These are phyloP conservation scores for Triangularia verruculosa DNA, from an alignment of 2,329 filamentous ascomycete genomes.

Conservation along the genomic window DNA sequence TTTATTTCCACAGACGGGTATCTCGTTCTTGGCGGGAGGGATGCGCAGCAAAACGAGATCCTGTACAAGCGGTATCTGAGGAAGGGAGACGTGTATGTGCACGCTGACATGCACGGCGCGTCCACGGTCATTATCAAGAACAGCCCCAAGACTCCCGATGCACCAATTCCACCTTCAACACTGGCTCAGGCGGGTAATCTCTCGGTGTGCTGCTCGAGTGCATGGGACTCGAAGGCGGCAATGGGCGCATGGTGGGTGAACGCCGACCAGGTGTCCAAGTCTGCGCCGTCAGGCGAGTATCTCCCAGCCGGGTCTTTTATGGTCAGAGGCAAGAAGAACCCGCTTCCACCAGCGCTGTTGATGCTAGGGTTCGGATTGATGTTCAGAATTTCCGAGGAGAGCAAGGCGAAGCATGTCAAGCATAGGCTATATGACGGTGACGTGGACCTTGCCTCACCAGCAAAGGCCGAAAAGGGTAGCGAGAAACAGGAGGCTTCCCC, in stretches of 20 bases:
- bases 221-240: slow-evolving; percentile 94
- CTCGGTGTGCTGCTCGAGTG: slow-evolving; percentile 69
- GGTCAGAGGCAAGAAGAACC: slow-evolving; percentile 85
- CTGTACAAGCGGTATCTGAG: slow-evolving; percentile 84
- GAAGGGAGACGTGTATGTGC: slow-evolving; percentile 88
- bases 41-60: slow-evolving; percentile 85
- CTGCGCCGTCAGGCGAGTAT: slow-evolving; percentile 74
- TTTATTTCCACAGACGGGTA: slow-evolving; percentile 97
- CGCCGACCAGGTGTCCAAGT: slow-evolving; percentile 87
- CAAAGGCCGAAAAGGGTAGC: slow-evolving; percentile 13
- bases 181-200: slow-evolving; percentile 85
- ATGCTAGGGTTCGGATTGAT: slow-evolving; percentile 83
- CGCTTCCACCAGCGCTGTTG: slow-evolving; percentile 80
- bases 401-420: slow-evolving; percentile 75
- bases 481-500: slow-evolving; percentile 28
- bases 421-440: slow-evolving; percentile 51
- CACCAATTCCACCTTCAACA: slow-evolving; percentile 87
- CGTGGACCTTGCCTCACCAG: slow-evolving; percentile 14
- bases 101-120: slow-evolving; percentile 84
- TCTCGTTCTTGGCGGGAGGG: slow-evolving; percentile 83
- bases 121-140: slow-evolving; percentile 90
- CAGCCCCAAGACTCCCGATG: slow-evolving; percentile 69
- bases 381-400: slow-evolving; percentile 87
- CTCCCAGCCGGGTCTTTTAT: slow-evolving; percentile 73
- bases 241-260: slow-evolving; percentile 97